Base-by-base conservation (phyloP, 371 early-diverging fungal genomes). In the Syncephalastrum contaminatum region DNA sequence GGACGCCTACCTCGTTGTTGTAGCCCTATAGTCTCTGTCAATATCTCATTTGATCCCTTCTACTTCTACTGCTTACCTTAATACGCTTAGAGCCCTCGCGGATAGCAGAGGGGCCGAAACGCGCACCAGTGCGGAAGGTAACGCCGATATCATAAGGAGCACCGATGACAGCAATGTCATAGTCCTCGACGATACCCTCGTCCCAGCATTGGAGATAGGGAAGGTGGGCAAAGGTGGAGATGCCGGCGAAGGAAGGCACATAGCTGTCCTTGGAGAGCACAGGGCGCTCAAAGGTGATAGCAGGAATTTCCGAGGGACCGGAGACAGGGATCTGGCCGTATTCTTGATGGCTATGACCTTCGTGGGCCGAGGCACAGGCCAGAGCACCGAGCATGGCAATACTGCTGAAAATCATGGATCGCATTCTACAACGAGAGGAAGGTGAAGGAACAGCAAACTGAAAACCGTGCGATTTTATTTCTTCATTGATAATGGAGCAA, bases 51-150 rank as follows among this genome's bases (percentile, higher is more conserved):
- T 15, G 12, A 25, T 3, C 15, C 2, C 36, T 8, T 36, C 30
- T 6, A 14, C n/a, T 48, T 51, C 40, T 36, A 8, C 39, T 19
- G 4, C 55, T 46, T 58, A 60, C 60, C 63, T 73, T 71, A 50
- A 68, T 72, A 22, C 77, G 64, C 58, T 68, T 71, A 15, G 73
- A 70, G 1, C 75, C 75, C 56, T 73, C 67, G 24, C 80, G 74
- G 42, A 79, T 79, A 30, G 64, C 77, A 18, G 68, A 67, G 3
- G 80, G 80, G 30, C 80, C 80, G 62, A 79, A 79, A 21, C 80
- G 59, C 24, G 80, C 80, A 20, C 80, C 80, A 43, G 80, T 69
- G 43, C 77, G 62, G 41, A 70, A 79, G 14, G 70, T 77, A 8
- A 75, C 75, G 19, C 73, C 76, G 39, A 74, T 78, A 43, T 78